Evolutionary conservation across 2,329 filamentous ascomycete species (phyloP), one percentile per base, ranked within the genome.

Genomic region (Periconia macrospinosa): DNA sequence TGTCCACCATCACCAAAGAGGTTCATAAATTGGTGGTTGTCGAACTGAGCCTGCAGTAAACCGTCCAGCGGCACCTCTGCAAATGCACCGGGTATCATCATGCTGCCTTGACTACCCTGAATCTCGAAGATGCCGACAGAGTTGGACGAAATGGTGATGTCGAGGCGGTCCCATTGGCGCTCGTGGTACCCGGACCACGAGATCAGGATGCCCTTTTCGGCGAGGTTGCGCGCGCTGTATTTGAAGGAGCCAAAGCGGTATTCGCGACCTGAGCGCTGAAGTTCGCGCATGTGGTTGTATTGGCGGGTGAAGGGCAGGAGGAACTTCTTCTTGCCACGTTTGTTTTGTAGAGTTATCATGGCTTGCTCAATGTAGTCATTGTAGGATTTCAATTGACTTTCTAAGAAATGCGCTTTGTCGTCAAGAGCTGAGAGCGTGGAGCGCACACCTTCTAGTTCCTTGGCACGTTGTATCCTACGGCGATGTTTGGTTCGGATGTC

Each of bases 361-460:
- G 94, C 93, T 74, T 96, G 92, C 78, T 99, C 95, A 69, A 99
- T 96, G 76, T 99, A 99, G 77, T 99, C 92, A 71, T 99, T 96
- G 78, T 99, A 99, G 60, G 88, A 94, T 81, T 96, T 96, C 56
- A 96, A 85, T 76, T 99, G 94, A 64, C 92, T 89, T 70, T 99
- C 94, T 10, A 99, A 83, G 76, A 95, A 99, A 60, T 86, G 85
- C 37, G 93, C 92, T 78, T 99, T 94, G 63, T 92, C 86, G 73
- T 91, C 87, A 56, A 95, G 77, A 60, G 92, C 90, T 42, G 81
- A 75, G 15, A 94, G 80, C 1, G 91, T 94, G 53, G 89, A 79
- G 27, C 88, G 83, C 19, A 93, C 90, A 43, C 88, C 88, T 63
- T 99, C 94, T 40, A 97, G 75, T 74, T 99, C 94, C 45, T 91